Conservation (phyloP, 441 rosid species). For the Biscutella laevigata region DNA sequence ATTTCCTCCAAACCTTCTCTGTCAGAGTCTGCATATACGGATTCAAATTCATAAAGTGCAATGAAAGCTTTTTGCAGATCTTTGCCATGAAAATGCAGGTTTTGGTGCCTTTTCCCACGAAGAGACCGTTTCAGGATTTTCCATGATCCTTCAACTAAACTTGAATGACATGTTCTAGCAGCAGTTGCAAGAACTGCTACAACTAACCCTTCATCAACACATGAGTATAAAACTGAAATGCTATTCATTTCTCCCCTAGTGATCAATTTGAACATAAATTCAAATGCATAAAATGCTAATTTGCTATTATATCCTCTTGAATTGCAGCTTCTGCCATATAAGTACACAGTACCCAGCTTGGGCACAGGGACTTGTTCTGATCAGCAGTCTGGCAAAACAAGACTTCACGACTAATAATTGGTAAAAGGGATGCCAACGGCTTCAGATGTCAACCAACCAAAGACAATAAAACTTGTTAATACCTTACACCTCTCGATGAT, state of each 20-base stretch:
- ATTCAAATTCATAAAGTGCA: slow-evolving; percentile 64
- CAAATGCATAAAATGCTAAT: slow-evolving; percentile 67
- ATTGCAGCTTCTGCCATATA: slow-evolving; percentile 61
- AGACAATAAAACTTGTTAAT: slow-evolving; percentile 13
- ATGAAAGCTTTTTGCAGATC: slow-evolving; percentile 66
- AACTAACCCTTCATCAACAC: slow-evolving; percentile 76
- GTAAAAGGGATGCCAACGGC: background rate
- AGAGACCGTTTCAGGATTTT: slow-evolving; percentile 52
- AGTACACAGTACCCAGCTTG: slow-evolving; percentile 63
- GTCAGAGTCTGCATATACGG: slow-evolving; percentile 38
- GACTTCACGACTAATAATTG: background rate
- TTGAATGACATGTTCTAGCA: slow-evolving; percentile 56
- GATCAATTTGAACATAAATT: slow-evolving; percentile 83
- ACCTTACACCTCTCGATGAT: slow-evolving; percentile 93
- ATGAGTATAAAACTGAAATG: slow-evolving; percentile 52
- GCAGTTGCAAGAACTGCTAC: slow-evolving; percentile 79
- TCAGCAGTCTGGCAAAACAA: slow-evolving; percentile 52
- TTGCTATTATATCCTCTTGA: slow-evolving; percentile 67
- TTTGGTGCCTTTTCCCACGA: slow-evolving; percentile 60
- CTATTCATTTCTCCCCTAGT: slow-evolving; percentile 53
- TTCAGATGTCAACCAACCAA: slow-evolving; percentile 5
- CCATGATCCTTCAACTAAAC: slow-evolving; percentile 80
- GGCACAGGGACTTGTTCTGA: slow-evolving; percentile 77
- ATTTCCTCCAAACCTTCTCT: slow-evolving; percentile 47
- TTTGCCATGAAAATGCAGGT: slow-evolving; percentile 69